Evolutionary conservation across 768 basidiomycete species (phyloP), one percentile per base, ranked within the genome.

Genomic region (Tricholoma hemisulphureum): DNA sequence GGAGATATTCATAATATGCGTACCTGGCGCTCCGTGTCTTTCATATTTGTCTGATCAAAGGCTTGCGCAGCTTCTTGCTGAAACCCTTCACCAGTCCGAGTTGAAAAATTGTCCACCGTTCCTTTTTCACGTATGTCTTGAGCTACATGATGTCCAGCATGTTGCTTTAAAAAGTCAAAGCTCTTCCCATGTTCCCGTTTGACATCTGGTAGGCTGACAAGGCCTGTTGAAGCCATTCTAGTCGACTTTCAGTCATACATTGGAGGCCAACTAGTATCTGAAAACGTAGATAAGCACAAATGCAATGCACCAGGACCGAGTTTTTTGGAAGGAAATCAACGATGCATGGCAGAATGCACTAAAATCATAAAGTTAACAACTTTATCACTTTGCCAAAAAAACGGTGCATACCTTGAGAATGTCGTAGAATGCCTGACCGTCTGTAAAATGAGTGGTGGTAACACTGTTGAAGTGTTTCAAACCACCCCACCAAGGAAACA

Each of bases 151-250:
- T 45, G 29, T 6, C 53, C 48, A 16, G 53, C 54, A 58, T 73
- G 72, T 53, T 72, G 67, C 55, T 73, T 73, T 16, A 64, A 56
- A 55, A 72, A 73, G 41, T 70, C 59, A 50, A 70, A 70, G 51
- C 54, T 67, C 39, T 73, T 73, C 2, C 57, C 61, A 46, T 71
- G 63, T 35, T 59, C 57, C 39, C 35, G 32, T 31, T 31, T 10
- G 31, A 31, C 31, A 31, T 60, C 45, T 68, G 55, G 31, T 70
- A 68, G 28, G 59, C 57, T 23, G 45, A 29, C 2, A 68, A 43
- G 11, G 58, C 46, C 16, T 53, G 20, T 39, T 46, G 37, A 14
- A 71, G 62, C 10, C 46, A 59, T 45, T 61, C 21, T 13, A 71
- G 55, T 1, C 65, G 67, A 18, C 59, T 60, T 16, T 65, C 57